phyloP scores from a whole-genome alignment of 352 stramenopile genomes.

The Thalassiosira pacifica region DNA sequence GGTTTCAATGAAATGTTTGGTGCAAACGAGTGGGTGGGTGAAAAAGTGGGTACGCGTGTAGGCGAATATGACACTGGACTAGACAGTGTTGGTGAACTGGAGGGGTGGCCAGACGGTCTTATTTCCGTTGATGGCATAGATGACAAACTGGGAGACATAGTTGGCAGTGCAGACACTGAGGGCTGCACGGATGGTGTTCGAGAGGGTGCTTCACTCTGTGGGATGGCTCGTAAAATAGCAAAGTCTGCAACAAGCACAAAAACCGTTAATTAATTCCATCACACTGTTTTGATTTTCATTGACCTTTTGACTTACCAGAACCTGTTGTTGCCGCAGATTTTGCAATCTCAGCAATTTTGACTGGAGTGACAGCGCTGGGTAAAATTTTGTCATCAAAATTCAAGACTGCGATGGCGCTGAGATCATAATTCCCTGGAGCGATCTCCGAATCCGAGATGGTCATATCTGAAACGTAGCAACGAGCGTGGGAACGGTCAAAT shows the following conservation, averaged over 20 bases:
- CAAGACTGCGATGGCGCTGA: slow-evolving; percentile 41
- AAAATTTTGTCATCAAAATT: slow-evolving; percentile 49
- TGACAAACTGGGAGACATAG: slow-evolving; percentile 30
- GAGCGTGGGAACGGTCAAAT: slow-evolving; percentile 32
- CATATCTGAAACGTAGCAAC: slow-evolving; percentile 55
- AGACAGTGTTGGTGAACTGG: slow-evolving; percentile 6
- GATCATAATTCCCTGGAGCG: slow-evolving; percentile 41
- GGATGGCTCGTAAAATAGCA: slow-evolving; percentile 50
- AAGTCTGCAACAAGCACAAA: no score
- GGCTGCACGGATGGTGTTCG: slow-evolving; percentile 42
- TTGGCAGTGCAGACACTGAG: slow-evolving; percentile 44
- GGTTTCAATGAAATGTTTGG: slow-evolving; percentile 39
- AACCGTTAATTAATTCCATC: no score
- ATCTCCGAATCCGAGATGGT: slow-evolving; percentile 44
- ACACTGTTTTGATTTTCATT: no score
- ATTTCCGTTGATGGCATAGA: slow-evolving; percentile 23
- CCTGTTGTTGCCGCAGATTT: slow-evolving; percentile 42
- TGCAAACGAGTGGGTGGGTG: slow-evolving; percentile 29
- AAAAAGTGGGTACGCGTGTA: slow-evolving; percentile 13
- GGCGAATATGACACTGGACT: no score
- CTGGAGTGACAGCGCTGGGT: not conserved
- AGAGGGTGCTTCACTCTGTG: slow-evolving; percentile 60
- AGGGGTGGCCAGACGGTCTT: slow-evolving; percentile 20
- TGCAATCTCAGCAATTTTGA: slow-evolving; percentile 29
- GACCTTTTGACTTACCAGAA: no score